A percentile compares a stretch with the other conserved stretches of the same genome.
phyloP scores from a whole-genome alignment of 2,329 filamentous ascomycete genomes.

The Xylaria multiplex region DNA sequence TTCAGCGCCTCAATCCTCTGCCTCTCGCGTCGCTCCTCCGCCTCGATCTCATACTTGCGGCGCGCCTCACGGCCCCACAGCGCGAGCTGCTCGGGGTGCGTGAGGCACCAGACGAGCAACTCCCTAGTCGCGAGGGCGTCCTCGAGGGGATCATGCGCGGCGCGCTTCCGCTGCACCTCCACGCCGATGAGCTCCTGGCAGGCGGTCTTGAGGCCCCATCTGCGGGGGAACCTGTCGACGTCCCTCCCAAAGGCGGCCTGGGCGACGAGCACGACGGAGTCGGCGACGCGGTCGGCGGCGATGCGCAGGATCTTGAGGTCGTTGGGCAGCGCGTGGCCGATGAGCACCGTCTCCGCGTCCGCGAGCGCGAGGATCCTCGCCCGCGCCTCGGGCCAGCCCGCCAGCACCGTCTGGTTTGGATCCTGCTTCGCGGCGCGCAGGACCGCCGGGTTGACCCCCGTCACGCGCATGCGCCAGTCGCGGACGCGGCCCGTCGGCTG shows the following conservation, averaged over 20 bases:
- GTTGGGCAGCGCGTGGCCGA: conserved; percentile 59
- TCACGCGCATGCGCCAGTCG: conserved; percentile 51
- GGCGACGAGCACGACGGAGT: conserved; percentile 55
- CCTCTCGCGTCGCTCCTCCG: conserved; percentile 16
- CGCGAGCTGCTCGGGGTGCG: conserved; percentile 50
- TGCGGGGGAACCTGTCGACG: conserved; percentile 22
- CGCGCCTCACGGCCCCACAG: conserved; percentile 47
- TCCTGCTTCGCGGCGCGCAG: conserved; percentile 48
- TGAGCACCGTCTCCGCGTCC: conserved; percentile 56
- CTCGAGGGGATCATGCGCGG: conserved; percentile 60
- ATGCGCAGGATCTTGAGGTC: conserved; percentile 58
- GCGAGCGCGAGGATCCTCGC: conserved; percentile 54
- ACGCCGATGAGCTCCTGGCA: conserved; percentile 50
- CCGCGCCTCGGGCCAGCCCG: conserved; percentile 57
- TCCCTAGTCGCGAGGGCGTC: conserved; percentile 61
- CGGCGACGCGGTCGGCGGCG: conserved; percentile 55
- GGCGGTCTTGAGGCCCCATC: conserved; percentile 53
- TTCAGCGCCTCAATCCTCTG: conserved; percentile 10
- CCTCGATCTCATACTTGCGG: conserved; percentile 11
- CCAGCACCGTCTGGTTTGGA: conserved; percentile 43
- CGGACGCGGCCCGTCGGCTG: conserved; percentile 48
- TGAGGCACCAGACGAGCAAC: conserved; percentile 58
- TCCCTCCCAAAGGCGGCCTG: conserved; percentile 47
- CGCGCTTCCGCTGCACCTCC: conserved; percentile 50
- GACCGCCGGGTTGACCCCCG: conserved; percentile 51